A percentile compares a stretch with the other conserved stretches of the same genome.
Evolutionary conservation across 176 grass and related monocot genomes (phyloP).

Genomic region (Puya raimondii): DNA sequence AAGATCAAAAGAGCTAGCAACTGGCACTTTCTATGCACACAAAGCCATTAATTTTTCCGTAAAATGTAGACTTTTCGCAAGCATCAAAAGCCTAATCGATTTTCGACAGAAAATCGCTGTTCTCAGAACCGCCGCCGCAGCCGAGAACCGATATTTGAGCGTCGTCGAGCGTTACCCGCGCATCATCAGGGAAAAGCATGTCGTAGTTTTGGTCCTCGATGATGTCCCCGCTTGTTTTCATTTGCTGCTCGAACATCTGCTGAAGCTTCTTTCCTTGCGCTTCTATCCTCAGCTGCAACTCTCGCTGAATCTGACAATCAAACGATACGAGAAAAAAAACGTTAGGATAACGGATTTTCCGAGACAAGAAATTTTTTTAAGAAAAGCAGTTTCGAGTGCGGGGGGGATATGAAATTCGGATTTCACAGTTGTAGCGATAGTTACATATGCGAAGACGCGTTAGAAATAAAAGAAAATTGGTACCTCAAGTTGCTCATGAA

Average conservation of each 20-base stretch:
- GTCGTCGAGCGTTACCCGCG: constrained; percentile 21
- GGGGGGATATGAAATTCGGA: not conserved
- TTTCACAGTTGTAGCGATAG: not conserved
- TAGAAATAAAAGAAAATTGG: not conserved
- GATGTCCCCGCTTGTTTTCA: constrained; percentile 36
- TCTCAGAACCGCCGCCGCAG: constrained; percentile 6
- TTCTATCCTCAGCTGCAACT: constrained; percentile 76
- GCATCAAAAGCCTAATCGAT: constrained; percentile 28
- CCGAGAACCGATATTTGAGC: constrained; percentile 24
- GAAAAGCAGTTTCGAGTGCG: too few relatives aligned
- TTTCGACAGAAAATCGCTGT: constrained; percentile 34
- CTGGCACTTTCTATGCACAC: too few relatives aligned
- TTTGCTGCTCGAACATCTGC: constrained; percentile 77
- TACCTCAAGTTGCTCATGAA: constrained; percentile 94
- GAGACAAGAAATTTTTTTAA: too few relatives aligned
- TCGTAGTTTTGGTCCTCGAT: constrained; percentile 16
- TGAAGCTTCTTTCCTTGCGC: constrained; percentile 67
- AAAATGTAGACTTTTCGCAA: not conserved
- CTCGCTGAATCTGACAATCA: constrained; percentile 45
- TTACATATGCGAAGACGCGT: not conserved
- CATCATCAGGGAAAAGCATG: not conserved
- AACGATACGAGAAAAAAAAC: not conserved
- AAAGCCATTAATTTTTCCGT: too few relatives aligned
- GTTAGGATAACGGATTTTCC: too few relatives aligned
- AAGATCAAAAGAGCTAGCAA: too few relatives aligned